Evolutionary conservation across 2,329 filamentous ascomycete species (phyloP).

Genomic region (Fusarium multiceps): DNA sequence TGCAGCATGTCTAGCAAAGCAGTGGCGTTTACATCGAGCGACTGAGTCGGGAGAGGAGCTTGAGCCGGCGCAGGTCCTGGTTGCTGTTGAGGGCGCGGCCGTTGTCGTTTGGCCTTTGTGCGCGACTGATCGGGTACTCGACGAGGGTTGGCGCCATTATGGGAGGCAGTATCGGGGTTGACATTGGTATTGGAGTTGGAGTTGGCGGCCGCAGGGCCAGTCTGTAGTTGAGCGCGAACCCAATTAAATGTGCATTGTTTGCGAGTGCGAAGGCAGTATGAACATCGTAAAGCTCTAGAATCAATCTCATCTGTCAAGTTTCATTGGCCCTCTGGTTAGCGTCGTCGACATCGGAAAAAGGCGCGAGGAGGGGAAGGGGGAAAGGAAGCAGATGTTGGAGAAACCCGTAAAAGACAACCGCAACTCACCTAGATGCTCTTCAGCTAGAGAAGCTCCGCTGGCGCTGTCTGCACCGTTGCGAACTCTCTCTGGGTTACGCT

Average conservation of each 20-base stretch:
- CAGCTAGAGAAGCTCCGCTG: slow-evolving; percentile 41
- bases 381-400: background rate
- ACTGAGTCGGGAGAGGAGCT: slow-evolving; percentile 39
- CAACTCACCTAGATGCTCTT: slow-evolving; percentile 45
- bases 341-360: slow-evolving; percentile 30
- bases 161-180: slow-evolving; percentile 30
- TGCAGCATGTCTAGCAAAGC: slow-evolving; percentile 47
- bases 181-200: slow-evolving; percentile 14
- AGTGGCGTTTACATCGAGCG: slow-evolving; percentile 44
- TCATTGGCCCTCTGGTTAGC: slow-evolving; percentile 41
- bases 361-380: slow-evolving; percentile 25
- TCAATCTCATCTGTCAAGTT: slow-evolving; percentile 45
- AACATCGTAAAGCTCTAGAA: slow-evolving; percentile 45
- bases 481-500: slow-evolving; percentile 44
- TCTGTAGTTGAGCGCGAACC: slow-evolving; percentile 46
- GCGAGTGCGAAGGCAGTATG: slow-evolving; percentile 45
- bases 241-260: slow-evolving; percentile 47
- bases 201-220: slow-evolving; percentile 34
- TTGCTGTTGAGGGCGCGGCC: slow-evolving; percentile 40
- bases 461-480: slow-evolving; percentile 36
- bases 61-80: slow-evolving; percentile 40
- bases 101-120: slow-evolving; percentile 45
- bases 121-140: slow-evolving; percentile 44
- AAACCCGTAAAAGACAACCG: background rate
- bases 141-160: slow-evolving; percentile 33